Base-by-base conservation (phyloP, 805 yeast species). In the Saccharomycopsis microspora region DNA sequence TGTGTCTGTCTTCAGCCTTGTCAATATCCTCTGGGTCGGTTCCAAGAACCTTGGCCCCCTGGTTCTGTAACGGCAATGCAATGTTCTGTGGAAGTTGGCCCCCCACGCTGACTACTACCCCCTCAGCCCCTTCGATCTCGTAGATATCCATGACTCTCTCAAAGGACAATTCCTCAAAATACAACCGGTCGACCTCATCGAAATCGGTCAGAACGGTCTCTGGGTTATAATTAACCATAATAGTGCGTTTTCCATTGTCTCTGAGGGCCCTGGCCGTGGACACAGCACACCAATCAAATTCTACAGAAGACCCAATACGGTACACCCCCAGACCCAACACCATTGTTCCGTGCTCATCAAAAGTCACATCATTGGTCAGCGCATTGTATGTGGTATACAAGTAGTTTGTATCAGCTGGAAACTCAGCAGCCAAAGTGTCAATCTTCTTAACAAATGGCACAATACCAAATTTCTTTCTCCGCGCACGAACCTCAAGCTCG, bases 261-360 rank as follows among this genome's bases (percentile, higher is more conserved):
- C 98, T 80, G 59, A 90, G 78, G 41, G 97, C 88, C 64, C 97
- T 81, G 48, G 95, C 96, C 50, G 98, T 85, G 55, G 93, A 78
- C 54, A 90, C 98, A 48, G 97, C 98, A 75, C 98, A 90, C 98
- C 98, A 90, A 67, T 90, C 98, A 60, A 90, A 90, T 70, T 93
- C 98, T 47, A 90, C 98, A 33, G 97, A 88, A 1, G 97, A 89
- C 51, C 98, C 98, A 65, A 90, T 90, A 68, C 98, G 80, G 77
- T 90, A 90, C 45, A 93, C 98, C 72, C 98, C 97, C n/a, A 97
- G 88, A 47, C 97, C 98, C 58, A 90, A 74, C 39, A 90, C 97
- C 78, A 93, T 71, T 52, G 93, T 83, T 61, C 97, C 97, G 56
- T 85, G 75, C 51, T 90, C 97, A 59, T 83, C 77, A 62, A 90